Percentiles rank a stretch among this genome's conserved stretches.
phyloP scores from a whole-genome alignment of 306 rosid genomes.

The Sicyos baderoa region DNA sequence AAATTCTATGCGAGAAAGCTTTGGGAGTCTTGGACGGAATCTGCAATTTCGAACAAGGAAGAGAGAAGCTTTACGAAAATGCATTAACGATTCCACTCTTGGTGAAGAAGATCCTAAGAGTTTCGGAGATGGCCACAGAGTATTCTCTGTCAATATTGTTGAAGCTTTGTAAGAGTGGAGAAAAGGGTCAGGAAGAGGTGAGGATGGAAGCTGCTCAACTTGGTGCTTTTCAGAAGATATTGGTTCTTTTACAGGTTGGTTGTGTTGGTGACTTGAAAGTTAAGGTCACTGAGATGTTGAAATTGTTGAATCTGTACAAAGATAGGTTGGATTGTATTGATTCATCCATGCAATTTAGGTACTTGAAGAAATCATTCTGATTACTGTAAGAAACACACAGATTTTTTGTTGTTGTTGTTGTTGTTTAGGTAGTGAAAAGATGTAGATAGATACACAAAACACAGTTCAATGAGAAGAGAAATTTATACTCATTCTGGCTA shows the following conservation, averaged over 20 bases:
- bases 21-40: constrained; percentile 50
- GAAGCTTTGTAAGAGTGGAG: constrained; percentile 47
- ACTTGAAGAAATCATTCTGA: constrained; percentile 58
- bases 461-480: not conserved
- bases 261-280: constrained; percentile 50
- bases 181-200: constrained; percentile 22
- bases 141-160: constrained; percentile 54
- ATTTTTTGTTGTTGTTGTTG: constrained; percentile 25
- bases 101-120: constrained; percentile 66
- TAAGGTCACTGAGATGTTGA: constrained; percentile 66
- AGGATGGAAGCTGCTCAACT: constrained; percentile 56
- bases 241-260: constrained; percentile 80
- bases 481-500: not conserved
- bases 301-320: constrained; percentile 46
- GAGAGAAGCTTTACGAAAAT: constrained; percentile 41
- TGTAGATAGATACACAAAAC: constrained; percentile 8
- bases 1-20: constrained; percentile 50
- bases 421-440: not conserved
- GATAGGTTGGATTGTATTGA: constrained; percentile 51
- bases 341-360: constrained; percentile 55
- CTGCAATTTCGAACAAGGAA: constrained; percentile 47
- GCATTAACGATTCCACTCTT: constrained; percentile 63
- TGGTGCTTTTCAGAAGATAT: constrained; percentile 64
- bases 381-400: not conserved
- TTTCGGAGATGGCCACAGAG: constrained; percentile 49